Conservation (phyloP, 768 basidiomycete species). For the Cubamyces lactineus region DNA sequence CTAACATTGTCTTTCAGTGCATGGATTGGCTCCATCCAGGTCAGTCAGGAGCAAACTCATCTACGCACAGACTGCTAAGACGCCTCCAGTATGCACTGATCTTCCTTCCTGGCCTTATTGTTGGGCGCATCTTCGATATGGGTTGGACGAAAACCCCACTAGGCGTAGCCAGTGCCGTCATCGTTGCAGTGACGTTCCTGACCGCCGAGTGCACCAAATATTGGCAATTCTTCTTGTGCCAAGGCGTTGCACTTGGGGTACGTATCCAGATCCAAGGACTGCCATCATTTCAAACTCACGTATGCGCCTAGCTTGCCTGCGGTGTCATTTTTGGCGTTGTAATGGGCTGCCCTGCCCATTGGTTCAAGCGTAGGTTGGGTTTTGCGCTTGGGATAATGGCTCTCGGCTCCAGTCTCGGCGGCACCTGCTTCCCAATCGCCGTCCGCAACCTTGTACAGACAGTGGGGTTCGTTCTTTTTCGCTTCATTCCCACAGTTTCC, state of each 20-base stretch:
- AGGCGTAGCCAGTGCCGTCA: conserved; percentile 47
- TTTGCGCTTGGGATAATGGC: conserved; percentile 65
- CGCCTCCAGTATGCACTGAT: conserved; percentile 58
- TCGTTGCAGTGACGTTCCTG: conserved; percentile 64
- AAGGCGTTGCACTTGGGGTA: conserved; percentile 70
- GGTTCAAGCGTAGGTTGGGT: conserved; percentile 65
- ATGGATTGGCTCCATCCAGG: conserved; percentile 83
- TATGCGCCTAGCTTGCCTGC: conserved; percentile 29
- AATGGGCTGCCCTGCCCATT: conserved; percentile 64
- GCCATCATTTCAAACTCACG: not conserved
- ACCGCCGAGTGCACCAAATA: conserved; percentile 70
- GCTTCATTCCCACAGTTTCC: not conserved
- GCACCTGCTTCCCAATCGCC: conserved; percentile 66
- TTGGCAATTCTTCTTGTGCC: conserved; percentile 80
- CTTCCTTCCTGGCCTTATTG: conserved; percentile 63
- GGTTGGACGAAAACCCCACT: conserved; percentile 63
- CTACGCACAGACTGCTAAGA: not conserved
- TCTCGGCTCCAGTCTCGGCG: conserved; percentile 69
- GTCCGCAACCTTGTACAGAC: conserved; percentile 55
- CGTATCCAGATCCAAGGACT: conserved; percentile 28
- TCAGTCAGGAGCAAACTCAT: conserved; percentile 25
- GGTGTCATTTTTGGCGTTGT: conserved; percentile 69
- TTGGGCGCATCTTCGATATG: conserved; percentile 74
- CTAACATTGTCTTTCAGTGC: conserved; percentile 46
- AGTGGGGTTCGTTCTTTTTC: conserved; percentile 51